Conservation (phyloP, 2,329 filamentous ascomycete genomes). For the Fusarium continuum region DNA sequence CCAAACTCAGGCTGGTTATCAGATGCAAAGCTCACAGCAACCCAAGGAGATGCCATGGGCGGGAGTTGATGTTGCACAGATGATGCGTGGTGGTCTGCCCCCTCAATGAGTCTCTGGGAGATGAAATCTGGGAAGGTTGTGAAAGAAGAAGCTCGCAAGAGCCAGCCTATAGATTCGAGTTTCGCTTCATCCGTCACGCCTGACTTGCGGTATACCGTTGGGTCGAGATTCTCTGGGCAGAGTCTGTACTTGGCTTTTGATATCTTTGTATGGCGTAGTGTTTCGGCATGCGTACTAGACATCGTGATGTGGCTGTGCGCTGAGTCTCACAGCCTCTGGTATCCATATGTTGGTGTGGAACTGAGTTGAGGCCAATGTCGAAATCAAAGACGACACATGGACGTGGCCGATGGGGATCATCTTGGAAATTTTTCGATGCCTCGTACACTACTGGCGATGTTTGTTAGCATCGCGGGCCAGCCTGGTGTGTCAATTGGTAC, state of each 20-base stretch:
- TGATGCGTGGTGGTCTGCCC: conserved; percentile 50
- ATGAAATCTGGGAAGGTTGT: background rate
- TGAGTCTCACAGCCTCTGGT: background rate
- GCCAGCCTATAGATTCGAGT: background rate
- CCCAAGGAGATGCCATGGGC: conserved; percentile 54
- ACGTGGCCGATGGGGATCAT: background rate
- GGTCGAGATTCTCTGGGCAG: too few relatives aligned
- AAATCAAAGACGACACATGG: background rate
- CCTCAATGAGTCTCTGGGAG: background rate
- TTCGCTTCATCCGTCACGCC: background rate
- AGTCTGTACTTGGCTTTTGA: too few relatives aligned
- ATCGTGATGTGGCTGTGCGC: background rate
- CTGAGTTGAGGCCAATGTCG: background rate
- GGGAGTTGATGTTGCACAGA: conserved; percentile 55
- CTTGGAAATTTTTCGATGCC: too few relatives aligned
- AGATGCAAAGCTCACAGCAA: conserved; percentile 42
- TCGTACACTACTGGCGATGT: background rate
- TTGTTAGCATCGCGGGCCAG: background rate
- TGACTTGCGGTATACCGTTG: background rate
- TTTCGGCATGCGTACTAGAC: background rate
- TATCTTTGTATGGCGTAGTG: background rate
- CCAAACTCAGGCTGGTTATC: conserved; percentile 26
- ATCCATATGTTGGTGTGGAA: background rate
- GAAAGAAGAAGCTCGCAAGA: background rate
- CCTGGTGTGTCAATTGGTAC: background rate